Percentiles rank a stretch among this genome's conserved stretches.
phyloP scores from a whole-genome alignment of 2,329 filamentous ascomycete species.

The Claviceps sorghi region DNA sequence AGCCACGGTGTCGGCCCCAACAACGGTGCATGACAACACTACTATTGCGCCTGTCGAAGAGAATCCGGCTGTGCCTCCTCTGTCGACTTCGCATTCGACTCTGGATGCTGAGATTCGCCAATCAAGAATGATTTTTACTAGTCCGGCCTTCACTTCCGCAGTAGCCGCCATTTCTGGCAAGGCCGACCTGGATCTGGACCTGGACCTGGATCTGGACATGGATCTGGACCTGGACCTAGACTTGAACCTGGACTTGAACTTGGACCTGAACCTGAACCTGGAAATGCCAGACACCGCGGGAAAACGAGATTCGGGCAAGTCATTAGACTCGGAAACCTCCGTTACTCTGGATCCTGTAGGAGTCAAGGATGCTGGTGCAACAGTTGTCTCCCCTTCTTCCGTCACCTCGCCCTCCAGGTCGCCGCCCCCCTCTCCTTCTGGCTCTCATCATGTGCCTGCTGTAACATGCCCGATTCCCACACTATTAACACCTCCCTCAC shows the following conservation, averaged over 20 bases:
- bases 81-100: slow-evolving; percentile 13
- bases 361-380: slow-evolving; percentile 4
- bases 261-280: no score
- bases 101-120: slow-evolving; percentile 24
- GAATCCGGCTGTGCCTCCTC: slow-evolving; percentile 7
- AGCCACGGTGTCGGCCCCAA: background rate
- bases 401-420: slow-evolving; percentile 6
- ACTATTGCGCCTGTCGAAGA: slow-evolving; percentile 8
- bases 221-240: slow-evolving; percentile 3
- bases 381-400: background rate
- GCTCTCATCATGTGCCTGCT: background rate
- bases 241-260: no score
- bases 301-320: slow-evolving; percentile 39
- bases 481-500: slow-evolving; percentile 7
- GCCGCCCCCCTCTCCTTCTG: background rate
- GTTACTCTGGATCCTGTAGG: slow-evolving; percentile 12
- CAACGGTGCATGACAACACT: background rate
- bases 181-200: slow-evolving; percentile 10
- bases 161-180: slow-evolving; percentile 24
- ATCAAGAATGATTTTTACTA: slow-evolving; percentile 26
- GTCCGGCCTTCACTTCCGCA: slow-evolving; percentile 23
- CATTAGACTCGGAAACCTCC: slow-evolving; percentile 24
- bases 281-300: slow-evolving; percentile 14
- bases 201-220: background rate
- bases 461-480: background rate